Percentiles rank a stretch among this genome's conserved stretches.
These are phyloP conservation scores for Phytophthora fragariae DNA, from an alignment of 352 stramenopile genomes.

Conservation along the genomic window DNA sequence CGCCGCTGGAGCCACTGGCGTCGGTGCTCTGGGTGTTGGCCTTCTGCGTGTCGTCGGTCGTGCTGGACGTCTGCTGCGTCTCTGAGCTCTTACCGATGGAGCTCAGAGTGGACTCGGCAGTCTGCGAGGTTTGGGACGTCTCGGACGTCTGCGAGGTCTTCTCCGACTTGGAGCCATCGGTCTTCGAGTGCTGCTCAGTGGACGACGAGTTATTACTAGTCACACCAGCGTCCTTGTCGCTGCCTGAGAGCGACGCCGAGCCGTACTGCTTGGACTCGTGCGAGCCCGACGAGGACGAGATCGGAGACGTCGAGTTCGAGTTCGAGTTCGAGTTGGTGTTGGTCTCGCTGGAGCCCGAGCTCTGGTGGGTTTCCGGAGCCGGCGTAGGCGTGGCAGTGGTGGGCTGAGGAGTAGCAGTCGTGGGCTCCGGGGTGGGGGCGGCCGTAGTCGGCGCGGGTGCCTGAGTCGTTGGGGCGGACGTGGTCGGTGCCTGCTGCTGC, in stretches of 20 bases:
- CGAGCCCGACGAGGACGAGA: slow-evolving; percentile 23
- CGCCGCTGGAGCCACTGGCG: not conserved
- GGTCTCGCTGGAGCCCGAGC: slow-evolving; percentile 19
- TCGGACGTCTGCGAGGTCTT: slow-evolving; percentile 19
- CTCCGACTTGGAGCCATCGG: slow-evolving; percentile 27
- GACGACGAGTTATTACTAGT: slow-evolving; percentile 25
- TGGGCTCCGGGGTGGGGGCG: slow-evolving; percentile 14
- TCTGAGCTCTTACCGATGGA: slow-evolving; percentile 40
- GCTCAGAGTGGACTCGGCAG: slow-evolving; percentile 18
- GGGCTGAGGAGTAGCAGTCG: slow-evolving; percentile 14
- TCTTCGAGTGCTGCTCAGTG: slow-evolving; percentile 24
- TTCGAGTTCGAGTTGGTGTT: slow-evolving; percentile 13
- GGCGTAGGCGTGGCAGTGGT: slow-evolving; percentile 16
- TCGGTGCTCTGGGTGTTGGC: slow-evolving; percentile 54
- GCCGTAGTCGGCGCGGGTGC: not conserved
- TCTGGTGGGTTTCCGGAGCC: slow-evolving; percentile 30
- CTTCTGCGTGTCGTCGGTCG: slow-evolving; percentile 34
- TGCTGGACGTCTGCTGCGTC: slow-evolving; percentile 35
- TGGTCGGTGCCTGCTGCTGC: not conserved
- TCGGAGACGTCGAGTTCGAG: slow-evolving; percentile 17
- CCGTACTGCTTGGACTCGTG: slow-evolving; percentile 14
- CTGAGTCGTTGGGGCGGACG: slow-evolving; percentile 24
- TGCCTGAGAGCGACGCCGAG: slow-evolving; percentile 23
- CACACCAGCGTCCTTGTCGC: slow-evolving; percentile 27
- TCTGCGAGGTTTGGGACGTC: not conserved